These are phyloP conservation scores for Eucalyptus melliodora DNA, from an alignment of 345 rosid species.

Conservation along the genomic window DNA sequence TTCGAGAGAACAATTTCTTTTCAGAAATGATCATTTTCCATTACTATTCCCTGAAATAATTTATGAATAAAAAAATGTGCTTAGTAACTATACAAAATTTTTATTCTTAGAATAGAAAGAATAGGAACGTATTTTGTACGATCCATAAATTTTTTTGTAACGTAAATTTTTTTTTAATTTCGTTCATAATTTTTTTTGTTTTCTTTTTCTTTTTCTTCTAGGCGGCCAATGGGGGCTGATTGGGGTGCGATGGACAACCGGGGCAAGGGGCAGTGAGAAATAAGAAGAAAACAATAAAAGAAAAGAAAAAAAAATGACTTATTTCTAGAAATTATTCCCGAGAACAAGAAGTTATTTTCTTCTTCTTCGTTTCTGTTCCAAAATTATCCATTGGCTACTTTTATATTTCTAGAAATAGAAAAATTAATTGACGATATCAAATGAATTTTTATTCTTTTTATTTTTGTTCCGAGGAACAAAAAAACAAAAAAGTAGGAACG, in stretches of 20 bases:
- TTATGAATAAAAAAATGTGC: accelerated
- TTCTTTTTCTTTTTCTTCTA: too few relatives aligned
- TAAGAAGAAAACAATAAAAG: too few relatives aligned
- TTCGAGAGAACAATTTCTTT: accelerated
- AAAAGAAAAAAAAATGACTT: too few relatives aligned
- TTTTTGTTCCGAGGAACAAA: accelerated
- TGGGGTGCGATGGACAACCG: accelerated
- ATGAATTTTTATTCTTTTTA: too few relatives aligned
- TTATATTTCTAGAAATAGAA: too few relatives aligned
- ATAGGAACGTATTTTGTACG: accelerated
- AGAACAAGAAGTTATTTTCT: accelerated
- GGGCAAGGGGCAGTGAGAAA: too few relatives aligned
- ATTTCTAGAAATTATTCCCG: accelerated
- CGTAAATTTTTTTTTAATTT: accelerated
- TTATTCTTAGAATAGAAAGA: too few relatives aligned
- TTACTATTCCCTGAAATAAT: accelerated
- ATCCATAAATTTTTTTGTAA: too few relatives aligned
- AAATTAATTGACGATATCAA: too few relatives aligned
- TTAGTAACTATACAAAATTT: accelerated
- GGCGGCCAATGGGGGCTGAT: accelerated
- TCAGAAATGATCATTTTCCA: accelerated
- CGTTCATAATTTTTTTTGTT: too few relatives aligned
- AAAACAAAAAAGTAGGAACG: too few relatives aligned
- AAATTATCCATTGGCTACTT: too few relatives aligned
- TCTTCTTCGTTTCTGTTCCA: accelerated